Conservation (phyloP, 352 stramenopile genomes). For the Peronospora destructor region DNA sequence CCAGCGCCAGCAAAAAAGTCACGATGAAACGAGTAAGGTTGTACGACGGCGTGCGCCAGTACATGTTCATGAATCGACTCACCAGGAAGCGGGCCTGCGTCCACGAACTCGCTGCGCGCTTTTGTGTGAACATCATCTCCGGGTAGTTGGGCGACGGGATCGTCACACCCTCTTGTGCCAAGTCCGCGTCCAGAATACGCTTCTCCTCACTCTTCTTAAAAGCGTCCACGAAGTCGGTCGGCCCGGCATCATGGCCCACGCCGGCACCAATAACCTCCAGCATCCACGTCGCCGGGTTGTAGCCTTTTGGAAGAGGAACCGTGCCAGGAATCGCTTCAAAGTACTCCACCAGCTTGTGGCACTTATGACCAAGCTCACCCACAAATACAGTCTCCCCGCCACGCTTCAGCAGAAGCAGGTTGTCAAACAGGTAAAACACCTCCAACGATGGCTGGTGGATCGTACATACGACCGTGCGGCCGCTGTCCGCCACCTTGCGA, state of each 20-base stretch:
- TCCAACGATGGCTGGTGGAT: constrained; percentile 67
- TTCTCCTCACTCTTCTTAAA: constrained; percentile 27
- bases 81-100: constrained; percentile 33
- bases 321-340: constrained; percentile 26
- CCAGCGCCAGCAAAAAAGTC: constrained; percentile 21
- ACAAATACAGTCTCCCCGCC: constrained; percentile 45
- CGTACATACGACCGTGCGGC: constrained; percentile 66
- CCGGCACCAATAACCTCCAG: constrained; percentile 38
- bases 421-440: constrained; percentile 83
- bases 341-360: constrained; percentile 26
- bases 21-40: constrained; percentile 62
- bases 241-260: constrained; percentile 8
- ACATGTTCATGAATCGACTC: constrained; percentile 51
- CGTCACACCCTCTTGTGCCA: constrained; percentile 33
- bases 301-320: constrained; percentile 21
- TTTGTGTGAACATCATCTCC: constrained; percentile 31
- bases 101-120: constrained; percentile 28
- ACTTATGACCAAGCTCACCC: constrained; percentile 38
- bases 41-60: constrained; percentile 86
- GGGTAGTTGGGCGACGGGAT: constrained; percentile 24
- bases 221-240: constrained; percentile 31
- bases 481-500: constrained; percentile 68
- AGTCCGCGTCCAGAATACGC: constrained; percentile 14
- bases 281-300: constrained; percentile 63
- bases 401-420: constrained; percentile 37